These are phyloP conservation scores for Chytriomyces sp. DNA, from an alignment of 192 early-diverging fungal species.

Conservation along the genomic window DNA sequence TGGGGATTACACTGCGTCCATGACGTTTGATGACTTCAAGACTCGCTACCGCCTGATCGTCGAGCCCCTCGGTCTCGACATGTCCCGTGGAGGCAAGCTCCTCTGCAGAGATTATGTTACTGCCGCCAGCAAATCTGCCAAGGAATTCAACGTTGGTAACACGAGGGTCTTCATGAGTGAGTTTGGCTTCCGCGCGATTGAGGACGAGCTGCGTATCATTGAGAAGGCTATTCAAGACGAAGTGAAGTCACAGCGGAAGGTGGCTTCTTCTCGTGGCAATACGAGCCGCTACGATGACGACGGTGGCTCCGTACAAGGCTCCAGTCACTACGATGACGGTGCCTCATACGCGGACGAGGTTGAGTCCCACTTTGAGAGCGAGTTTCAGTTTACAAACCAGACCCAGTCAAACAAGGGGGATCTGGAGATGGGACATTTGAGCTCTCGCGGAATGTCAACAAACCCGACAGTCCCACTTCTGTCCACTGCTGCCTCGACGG, in stretches of 20 bases:
- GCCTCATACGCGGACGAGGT: slow-evolving; percentile 25
- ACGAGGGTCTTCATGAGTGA: slow-evolving; percentile 49
- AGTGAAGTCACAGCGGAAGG: slow-evolving; percentile 20
- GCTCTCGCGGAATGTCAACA: not conserved
- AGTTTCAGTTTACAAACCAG: slow-evolving; percentile 25
- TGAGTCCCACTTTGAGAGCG: slow-evolving; percentile 39
- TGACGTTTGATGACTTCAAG: slow-evolving; percentile 73
- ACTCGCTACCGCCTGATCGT: slow-evolving; percentile 68
- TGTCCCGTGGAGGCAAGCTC: slow-evolving; percentile 32
- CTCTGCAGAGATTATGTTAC: slow-evolving; percentile 41
- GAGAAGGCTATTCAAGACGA: slow-evolving; percentile 46
- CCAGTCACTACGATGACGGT: slow-evolving; percentile 20
- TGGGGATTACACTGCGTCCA: slow-evolving; percentile 70
- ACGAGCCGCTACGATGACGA: slow-evolving; percentile 12
- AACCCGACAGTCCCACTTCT: not conserved
- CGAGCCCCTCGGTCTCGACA: slow-evolving; percentile 43
- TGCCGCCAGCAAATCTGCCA: slow-evolving; percentile 38
- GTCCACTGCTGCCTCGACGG: not conserved
- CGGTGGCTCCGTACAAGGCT: not conserved
- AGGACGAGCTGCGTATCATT: slow-evolving; percentile 46
- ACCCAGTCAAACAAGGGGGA: slow-evolving; percentile 1
- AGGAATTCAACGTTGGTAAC: slow-evolving; percentile 46
- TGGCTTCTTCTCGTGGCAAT: slow-evolving; percentile 1
- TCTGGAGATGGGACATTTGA: slow-evolving; percentile 37
- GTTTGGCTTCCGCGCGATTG: slow-evolving; percentile 43